Evolutionary conservation across 305 asterid genomes (phyloP), one percentile per base, ranked within the genome.

Genomic region (Fraxinus floribunda): DNA sequence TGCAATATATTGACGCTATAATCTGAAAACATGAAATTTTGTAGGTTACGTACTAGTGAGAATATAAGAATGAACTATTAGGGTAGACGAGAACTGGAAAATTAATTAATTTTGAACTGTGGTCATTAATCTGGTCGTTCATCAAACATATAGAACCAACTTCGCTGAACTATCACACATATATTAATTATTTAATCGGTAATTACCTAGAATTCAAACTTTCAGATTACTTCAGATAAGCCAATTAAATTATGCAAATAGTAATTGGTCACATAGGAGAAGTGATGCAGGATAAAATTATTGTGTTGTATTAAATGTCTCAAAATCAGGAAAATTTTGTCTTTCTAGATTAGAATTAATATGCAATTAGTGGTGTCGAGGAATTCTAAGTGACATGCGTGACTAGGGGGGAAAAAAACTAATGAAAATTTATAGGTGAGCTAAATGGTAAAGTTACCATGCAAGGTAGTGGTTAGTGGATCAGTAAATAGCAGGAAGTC

Each of bases 241-340:
- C 41, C 76, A 70, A n/a, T 29, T 70, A 70, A 70, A 30, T 32
- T 70, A 70, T 30, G 76, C 76, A 70, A 70, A 70, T 70, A 29
- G 24, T 13, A 70, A 70, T 32, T 70, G 76, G 41, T 70, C 76
- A 70, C 20, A 70, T 30, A 22, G 3, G 22, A 70, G 76, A 70
- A 70, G 11, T 70, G 76, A 13, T 70, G 76, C 20, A 5, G 39
- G 76, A 70, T 70, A 32, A 70, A 68, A 70, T 70, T 70, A 70
- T 16, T 0, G 4, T 20, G 22, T 71, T 22, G 9, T 15, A 30
- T 32, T 15, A 71, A 13, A 71, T 55, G 64, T 52, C 64, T 24
- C 34, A 70, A 32, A 70, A 16, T 29, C 20, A 70, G 18, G 22
- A 70, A 70, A 29, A 10, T 22, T 29, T 29, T 32, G 13, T 32